A percentile compares a stretch with the other conserved stretches of the same genome.
Evolutionary conservation across 192 early-diverging fungal species (phyloP).

Genomic region (Podila minutissima): DNA sequence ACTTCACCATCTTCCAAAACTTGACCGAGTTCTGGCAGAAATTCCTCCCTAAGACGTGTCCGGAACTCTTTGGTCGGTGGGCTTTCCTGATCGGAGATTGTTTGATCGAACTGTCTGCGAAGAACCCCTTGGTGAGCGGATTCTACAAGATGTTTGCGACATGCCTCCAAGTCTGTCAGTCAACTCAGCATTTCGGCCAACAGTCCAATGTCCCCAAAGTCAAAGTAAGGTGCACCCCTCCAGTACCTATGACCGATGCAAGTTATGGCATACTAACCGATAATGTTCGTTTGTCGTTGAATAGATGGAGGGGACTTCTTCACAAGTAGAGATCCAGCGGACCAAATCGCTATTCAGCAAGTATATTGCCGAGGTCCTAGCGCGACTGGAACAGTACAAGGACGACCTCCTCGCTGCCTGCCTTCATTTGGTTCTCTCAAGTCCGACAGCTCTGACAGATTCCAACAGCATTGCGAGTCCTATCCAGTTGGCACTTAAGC

Average conservation of each 20-base stretch:
- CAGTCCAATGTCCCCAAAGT: conserved; percentile 7
- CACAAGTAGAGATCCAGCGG: conserved; percentile 13
- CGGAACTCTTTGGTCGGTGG: conserved; percentile 65
- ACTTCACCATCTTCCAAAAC: conserved; percentile 76
- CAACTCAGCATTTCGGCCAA: conserved; percentile 42
- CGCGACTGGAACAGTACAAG: conserved; percentile 71
- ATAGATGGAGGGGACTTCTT: not conserved
- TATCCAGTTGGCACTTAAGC: conserved; percentile 67
- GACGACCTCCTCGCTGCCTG: conserved; percentile 80
- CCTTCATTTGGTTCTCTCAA: conserved; percentile 68
- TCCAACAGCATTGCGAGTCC: conserved; percentile 62
- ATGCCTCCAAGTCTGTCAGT: conserved; percentile 55
- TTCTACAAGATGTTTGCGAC: conserved; percentile 76
- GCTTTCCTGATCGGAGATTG: conserved; percentile 61
- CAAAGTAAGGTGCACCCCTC: conserved; percentile 2
- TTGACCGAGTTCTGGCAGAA: conserved; percentile 70
- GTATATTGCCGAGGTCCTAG: conserved; percentile 68
- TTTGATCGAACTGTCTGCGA: conserved; percentile 60
- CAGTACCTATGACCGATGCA: not conserved
- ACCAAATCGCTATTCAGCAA: conserved; percentile 58
- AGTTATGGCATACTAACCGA: not conserved
- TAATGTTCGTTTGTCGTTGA: not conserved
- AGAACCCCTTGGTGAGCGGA: conserved; percentile 74
- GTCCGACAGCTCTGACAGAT: conserved; percentile 66
- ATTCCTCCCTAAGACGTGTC: conserved; percentile 56